phyloP scores from a whole-genome alignment of 176 grass and related monocot genomes.

The Aegilops speltoides region DNA sequence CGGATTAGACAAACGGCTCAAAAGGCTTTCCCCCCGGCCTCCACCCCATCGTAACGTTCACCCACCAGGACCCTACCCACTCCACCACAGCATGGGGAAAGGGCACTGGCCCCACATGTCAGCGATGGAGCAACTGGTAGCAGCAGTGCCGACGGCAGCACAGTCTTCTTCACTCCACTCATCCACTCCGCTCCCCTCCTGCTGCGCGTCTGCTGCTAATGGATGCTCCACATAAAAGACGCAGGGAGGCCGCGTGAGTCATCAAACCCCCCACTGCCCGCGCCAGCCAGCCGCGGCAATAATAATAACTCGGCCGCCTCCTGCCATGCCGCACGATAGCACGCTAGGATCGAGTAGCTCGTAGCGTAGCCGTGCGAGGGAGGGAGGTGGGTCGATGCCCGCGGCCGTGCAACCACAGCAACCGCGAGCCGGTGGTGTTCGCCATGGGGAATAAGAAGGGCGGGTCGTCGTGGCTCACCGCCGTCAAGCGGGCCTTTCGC shows the following conservation, averaged over 20 bases:
- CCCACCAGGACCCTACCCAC: background rate
- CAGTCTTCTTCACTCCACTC: constrained; percentile 15
- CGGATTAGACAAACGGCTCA: constrained; percentile 19
- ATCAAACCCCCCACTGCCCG: background rate
- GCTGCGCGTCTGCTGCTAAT: background rate
- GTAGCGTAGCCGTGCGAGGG: background rate
- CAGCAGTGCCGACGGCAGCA: background rate
- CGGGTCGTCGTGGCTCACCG: constrained; percentile 87
- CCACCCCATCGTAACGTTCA: background rate
- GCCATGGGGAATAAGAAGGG: constrained; percentile 84
- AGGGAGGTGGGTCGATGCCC: constrained; percentile 20
- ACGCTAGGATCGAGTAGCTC: background rate
- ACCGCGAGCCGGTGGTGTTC: background rate
- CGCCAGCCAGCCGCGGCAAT: background rate
- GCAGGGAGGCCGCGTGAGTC: constrained; percentile 24
- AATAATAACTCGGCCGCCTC: background rate
- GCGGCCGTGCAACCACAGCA: background rate
- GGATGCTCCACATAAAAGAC: constrained; percentile 29
- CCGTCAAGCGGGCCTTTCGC: constrained; percentile 89
- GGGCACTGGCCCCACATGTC: background rate
- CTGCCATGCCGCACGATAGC: background rate
- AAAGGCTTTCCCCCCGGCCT: background rate
- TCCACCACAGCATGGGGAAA: background rate
- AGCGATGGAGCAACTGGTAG: background rate
- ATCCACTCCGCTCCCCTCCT: background rate